These are phyloP conservation scores for Fusarium kyushuense DNA, from an alignment of 2,329 filamentous ascomycete species.

Conservation along the genomic window DNA sequence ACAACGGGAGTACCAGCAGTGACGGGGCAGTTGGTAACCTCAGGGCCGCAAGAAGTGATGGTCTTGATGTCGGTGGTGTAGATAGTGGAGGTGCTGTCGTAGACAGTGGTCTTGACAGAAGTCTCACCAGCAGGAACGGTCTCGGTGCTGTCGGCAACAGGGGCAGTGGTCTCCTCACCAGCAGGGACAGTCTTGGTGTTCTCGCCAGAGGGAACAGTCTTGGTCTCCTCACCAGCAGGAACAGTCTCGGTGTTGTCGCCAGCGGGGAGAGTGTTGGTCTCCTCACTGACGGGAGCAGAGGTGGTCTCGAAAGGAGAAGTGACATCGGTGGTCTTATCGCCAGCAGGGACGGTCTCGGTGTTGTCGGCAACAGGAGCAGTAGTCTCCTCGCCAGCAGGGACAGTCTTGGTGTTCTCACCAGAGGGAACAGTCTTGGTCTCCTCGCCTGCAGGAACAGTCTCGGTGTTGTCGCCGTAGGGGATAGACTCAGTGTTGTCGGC, in stretches of 20 bases:
- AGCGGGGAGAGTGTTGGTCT: constrained; percentile 49
- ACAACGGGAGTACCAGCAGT: constrained; percentile 58
- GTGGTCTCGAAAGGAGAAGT: constrained; percentile 22
- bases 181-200: not conserved
- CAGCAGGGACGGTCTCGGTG: constrained; percentile 51
- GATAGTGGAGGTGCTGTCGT: constrained; percentile 62
- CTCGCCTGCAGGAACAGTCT: constrained; percentile 41
- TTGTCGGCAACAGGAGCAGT: constrained; percentile 60
- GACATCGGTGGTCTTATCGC: constrained; percentile 19
- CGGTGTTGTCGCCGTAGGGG: constrained; percentile 57
- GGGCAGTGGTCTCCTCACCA: constrained; percentile 47
- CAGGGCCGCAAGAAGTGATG: constrained; percentile 62
- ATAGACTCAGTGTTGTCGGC: constrained; percentile 37
- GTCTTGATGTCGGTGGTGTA: constrained; percentile 63
- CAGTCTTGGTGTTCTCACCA: not conserved
- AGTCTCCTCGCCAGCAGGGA: constrained; percentile 3
- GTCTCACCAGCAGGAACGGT: constrained; percentile 29
- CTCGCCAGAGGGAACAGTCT: constrained; percentile 9
- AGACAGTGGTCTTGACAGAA: constrained; percentile 51
- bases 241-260: constrained; percentile 56
- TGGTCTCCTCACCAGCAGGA: constrained; percentile 31
- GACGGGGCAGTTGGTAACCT: constrained; percentile 65
- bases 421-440: constrained; percentile 26
- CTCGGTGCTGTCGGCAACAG: constrained; percentile 61
- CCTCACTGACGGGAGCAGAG: constrained; percentile 24